These are phyloP conservation scores for Ascosphaera apis DNA, from an alignment of 2,329 filamentous ascomycete genomes.

Conservation along the genomic window DNA sequence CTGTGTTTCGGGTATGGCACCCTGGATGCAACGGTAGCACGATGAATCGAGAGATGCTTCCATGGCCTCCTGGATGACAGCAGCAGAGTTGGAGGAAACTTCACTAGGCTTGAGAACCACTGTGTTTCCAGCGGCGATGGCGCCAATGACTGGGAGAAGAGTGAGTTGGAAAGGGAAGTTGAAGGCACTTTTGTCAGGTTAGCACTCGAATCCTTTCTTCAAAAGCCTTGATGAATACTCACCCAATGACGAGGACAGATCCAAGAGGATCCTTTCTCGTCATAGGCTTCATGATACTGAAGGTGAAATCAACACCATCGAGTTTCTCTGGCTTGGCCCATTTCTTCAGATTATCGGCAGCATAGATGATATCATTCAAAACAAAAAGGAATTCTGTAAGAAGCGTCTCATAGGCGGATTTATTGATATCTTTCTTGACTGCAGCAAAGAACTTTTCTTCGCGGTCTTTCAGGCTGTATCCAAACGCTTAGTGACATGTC, in stretches of 20 bases:
- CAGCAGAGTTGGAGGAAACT: conserved; percentile 49
- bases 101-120: conserved; percentile 83
- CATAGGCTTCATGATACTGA: conserved; percentile 45
- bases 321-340: conserved; percentile 68
- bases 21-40: conserved; percentile 59
- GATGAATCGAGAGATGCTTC: conserved; percentile 52
- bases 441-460: conserved; percentile 50
- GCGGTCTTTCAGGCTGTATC: conserved; percentile 44
- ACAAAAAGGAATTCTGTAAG: conserved; percentile 56
- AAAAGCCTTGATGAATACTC: conserved; percentile 8
- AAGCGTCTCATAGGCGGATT: conserved; percentile 50
- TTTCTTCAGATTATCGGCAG: conserved; percentile 52
- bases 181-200: conserved; percentile 36
- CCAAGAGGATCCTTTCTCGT: conserved; percentile 78
- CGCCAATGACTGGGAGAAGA: conserved; percentile 59
- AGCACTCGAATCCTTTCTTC: conserved; percentile 1
- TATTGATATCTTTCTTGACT: conserved; percentile 53
- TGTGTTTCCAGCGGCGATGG: conserved; percentile 80
- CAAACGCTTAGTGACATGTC: conserved; percentile 4
- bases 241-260: conserved; percentile 61
- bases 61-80: conserved; percentile 58
- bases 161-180: conserved; percentile 80
- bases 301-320: conserved; percentile 43
- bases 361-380: conserved; percentile 59
- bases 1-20: conserved; percentile 56